Base-by-base conservation (phyloP, 495 filamentous ascomycete genomes). In the Penicillium maclennaniae region DNA sequence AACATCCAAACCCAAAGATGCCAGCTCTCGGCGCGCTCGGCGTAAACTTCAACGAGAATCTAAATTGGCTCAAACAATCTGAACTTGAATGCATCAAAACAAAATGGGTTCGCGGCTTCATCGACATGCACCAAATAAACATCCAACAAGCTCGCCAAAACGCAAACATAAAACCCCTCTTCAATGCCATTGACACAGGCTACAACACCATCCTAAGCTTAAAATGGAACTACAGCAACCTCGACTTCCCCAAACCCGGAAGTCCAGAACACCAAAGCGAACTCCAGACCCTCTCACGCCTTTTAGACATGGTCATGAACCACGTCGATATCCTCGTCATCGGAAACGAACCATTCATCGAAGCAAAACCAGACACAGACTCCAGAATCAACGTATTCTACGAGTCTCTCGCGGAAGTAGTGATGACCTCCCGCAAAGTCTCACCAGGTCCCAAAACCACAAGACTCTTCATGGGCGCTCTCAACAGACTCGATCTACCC, bases 51-150 rank as follows among this genome's bases (percentile, higher is more conserved):
- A 57, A 57, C 34, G 54, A 57, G n/a, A 48, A 49, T 10, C 23
- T 57, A 1, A 38, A 39, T 25, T 52, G 49, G 44, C 44, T 52
- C 7, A 26, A 57, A 23, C 49, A 57, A 17, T 12, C 14, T 21
- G 54, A 57, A 21, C 39, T 57, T 14, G 5, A 40, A 5, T 39
- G 17, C 20, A 44, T 57, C 26, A 37, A 47, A 27, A 19, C 54
- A 9, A 39, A 23, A n/a, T 57, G 54, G 54, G 45, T 57, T 45
- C 49, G 54, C 44, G 54, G 54, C 39, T 57, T 57, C 44, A 40
- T 57, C 25, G 54, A 57, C 49, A 57, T 57, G 54, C 54, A 57
- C 27, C 54, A 45, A 25, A 53, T 57, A 20, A 39, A 57, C 39
- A 39, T 34, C n/a, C 14, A 27, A n/a, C 26, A 49, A 14, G n/a